Base-by-base conservation (phyloP, 345 rosid species). In the Limnanthes douglasii region DNA sequence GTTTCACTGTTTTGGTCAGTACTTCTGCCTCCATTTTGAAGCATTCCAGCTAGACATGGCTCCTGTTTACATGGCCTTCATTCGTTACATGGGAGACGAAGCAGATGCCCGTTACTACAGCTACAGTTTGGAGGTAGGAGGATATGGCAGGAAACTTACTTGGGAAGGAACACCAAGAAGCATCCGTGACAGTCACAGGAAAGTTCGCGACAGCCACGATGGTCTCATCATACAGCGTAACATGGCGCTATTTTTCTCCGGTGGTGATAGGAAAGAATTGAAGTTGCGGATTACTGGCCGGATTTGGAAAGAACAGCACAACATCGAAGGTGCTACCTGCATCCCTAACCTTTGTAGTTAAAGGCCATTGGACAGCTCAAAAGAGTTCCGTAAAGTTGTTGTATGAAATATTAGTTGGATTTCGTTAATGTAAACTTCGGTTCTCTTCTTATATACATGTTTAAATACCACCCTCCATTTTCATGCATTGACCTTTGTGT, bases 241-340 rank as follows among this genome's bases (percentile, higher is more conserved):
- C 57, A 70, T 78, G 79, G 90, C 84, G 0, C 77, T 78, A 15
- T 78, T 78, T 68, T 70, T 78, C 62, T 78, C 90, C 4, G 90
- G 84, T 13, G 90, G 84, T 13, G 84, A 78, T 34, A 50, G 84
- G 58, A 78, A 73, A 61, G 84, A 73, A 58, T 44, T 78, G 45
- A 78, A 78, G 60, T 75, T 78, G 20, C 64, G 84, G 35, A 72
- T 78, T 15, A 73, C 84, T 0, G 84, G 90, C 1, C 48, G 84
- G 49, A 78, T 78, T 43, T 78, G 90, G 90, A 78, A 74, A 54
- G 84, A 78, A 45, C 77, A 73, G 53, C 90, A 70, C 50, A 78
- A 66, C 43, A n/a, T n/a, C n/a, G n/a, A n/a, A n/a, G n/a, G n/a
- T n/a, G n/a, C n/a, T n/a, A n/a, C n/a, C n/a, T n/a, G n/a, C n/a